Percentiles rank a stretch among this genome's conserved stretches.
Evolutionary conservation across 768 basidiomycete genomes (phyloP).

Genomic region (Leccinum incarnatum): DNA sequence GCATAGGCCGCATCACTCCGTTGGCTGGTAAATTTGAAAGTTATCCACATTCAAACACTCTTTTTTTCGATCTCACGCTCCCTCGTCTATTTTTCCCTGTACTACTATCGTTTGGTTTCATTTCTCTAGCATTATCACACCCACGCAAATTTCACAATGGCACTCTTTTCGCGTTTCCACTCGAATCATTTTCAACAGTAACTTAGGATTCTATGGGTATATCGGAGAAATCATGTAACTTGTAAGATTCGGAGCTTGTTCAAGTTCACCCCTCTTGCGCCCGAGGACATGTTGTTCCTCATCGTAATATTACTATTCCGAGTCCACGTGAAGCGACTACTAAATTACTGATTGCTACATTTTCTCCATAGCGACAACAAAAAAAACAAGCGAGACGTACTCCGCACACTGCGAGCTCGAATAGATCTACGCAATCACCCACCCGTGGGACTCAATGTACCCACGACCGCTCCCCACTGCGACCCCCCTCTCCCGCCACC

Average conservation of each 20-base stretch:
- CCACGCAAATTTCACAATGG: neutral
- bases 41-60: neutral
- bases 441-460: neutral
- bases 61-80: neutral
- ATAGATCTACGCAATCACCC: neutral
- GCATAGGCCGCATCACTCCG: conserved; percentile 5
- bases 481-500: conserved; percentile 26
- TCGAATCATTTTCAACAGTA: neutral
- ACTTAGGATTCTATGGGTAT: neutral
- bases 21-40: conserved; percentile 7
- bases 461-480: conserved; percentile 5
- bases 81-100: neutral
- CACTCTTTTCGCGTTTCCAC: neutral
- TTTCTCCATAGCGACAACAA: neutral
- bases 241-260: conserved; percentile 1
- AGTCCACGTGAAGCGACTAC: too few relatives aligned
- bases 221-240: neutral
- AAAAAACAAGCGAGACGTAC: neutral
- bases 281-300: too few relatives aligned
- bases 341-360: too few relatives aligned
- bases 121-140: neutral
- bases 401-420: neutral
- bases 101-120: conserved; percentile 1
- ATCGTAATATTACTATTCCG: too few relatives aligned
- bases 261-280: too few relatives aligned